A percentile compares a stretch with the other conserved stretches of the same genome.
These are phyloP conservation scores for Arthrocladium fulminans DNA, from an alignment of 2,329 filamentous ascomycete species.

Conservation along the genomic window DNA sequence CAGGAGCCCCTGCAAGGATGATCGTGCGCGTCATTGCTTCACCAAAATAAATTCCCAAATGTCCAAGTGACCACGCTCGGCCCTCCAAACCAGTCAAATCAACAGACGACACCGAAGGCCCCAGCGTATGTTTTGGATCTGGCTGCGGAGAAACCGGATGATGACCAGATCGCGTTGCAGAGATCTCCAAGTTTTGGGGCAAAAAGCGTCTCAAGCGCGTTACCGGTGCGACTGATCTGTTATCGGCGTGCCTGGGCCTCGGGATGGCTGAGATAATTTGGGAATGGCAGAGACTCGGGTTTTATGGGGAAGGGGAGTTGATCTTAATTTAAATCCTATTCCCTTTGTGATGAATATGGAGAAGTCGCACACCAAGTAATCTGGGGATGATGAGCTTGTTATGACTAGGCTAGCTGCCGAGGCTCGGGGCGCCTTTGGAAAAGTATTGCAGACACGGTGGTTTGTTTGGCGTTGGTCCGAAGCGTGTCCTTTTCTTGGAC, in stretches of 20 bases:
- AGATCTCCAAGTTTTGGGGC: neutral
- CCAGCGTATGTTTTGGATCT: neutral
- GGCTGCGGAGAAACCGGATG: conserved; percentile 3
- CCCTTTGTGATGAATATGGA: neutral
- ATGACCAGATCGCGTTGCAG: neutral
- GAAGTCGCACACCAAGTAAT: neutral
- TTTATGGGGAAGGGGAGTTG: neutral
- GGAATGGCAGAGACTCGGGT: neutral
- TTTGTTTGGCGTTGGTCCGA: conserved; percentile 1
- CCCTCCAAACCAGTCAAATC: neutral
- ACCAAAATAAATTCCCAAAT: neutral
- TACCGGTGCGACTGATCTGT: neutral
- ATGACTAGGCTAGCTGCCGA: conserved; percentile 9
- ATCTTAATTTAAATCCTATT: neutral
- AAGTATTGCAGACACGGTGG: conserved; percentile 2
- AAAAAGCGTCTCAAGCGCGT: neutral
- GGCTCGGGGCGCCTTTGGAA: neutral
- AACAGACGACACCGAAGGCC: too few species aligned
- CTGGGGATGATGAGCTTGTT: conserved; percentile 5
- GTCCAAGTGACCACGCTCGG: neutral
- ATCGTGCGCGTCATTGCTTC: conserved; percentile 21
- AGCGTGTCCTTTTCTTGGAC: neutral
- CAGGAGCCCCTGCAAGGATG: conserved; percentile 22
- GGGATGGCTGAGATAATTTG: neutral
- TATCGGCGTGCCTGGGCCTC: neutral